Evolutionary conservation across 176 grass and related monocot species (phyloP), one percentile per base, ranked within the genome.

Genomic region (Hordeum marinum): DNA sequence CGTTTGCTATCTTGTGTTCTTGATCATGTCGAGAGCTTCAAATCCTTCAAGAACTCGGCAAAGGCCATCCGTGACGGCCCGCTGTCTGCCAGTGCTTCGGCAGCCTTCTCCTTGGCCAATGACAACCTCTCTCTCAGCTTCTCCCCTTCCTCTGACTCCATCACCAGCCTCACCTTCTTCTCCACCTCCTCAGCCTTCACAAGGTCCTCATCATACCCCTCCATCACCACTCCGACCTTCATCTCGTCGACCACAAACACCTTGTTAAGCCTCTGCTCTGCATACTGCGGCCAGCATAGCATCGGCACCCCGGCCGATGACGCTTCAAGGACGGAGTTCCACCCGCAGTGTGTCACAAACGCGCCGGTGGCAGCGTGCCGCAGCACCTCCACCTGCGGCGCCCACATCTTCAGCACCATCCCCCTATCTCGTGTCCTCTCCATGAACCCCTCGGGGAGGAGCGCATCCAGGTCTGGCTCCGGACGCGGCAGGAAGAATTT

Each of bases 231-330:
- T 0, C 84, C 87, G 0, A 60, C 2, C 31, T 63, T 70, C 76
- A 89, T 87, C 34, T 81, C 87, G 2, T 89, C 82, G 6, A 78
- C 78, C 27, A 91, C 42, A 57, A 92, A 81, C 36, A 92, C 90
- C 59, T 92, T 97, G 73, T 92, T 97, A 73, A 92, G 41, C 77
- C 83, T 84, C 88, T 94, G 94, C 83, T 94, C 92, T 1, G 88
- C 86, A 84, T 89, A 94, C 78, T 87, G 71, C 14, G 90, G 92
- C 92, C 94, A 94, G 83, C 85, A 94, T 20, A 97, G 32, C 80
- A 92, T 89, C 23, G 92, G 85, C 63, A 94, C 46, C 73, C 92
- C 78, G 24, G 58, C 75, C 2, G 58, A 62, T 0, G 82, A 55
- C 4, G 85, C 82, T 63, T 97, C 94, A 68, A 94, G 62, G 35